Evolutionary conservation across 1,284 basidiomycete species (phyloP).

Genomic region (Trametes polyzona): DNA sequence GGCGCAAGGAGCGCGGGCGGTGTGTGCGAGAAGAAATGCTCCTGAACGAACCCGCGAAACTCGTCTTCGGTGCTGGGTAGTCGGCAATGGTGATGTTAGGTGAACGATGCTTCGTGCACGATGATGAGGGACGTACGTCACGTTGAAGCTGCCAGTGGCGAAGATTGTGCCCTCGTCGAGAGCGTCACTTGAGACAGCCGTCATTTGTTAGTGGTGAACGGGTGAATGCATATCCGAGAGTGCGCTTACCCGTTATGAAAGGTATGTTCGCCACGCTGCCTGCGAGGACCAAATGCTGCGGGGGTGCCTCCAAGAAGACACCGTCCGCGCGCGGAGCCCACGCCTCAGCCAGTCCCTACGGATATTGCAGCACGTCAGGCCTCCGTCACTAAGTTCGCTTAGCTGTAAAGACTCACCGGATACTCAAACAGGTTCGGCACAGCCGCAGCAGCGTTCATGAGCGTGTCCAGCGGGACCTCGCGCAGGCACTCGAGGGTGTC

Average conservation of each 20-base stretch:
- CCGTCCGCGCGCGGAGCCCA: conserved; percentile 43
- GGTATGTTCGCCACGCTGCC: conserved; percentile 26
- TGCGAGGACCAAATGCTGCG: conserved; percentile 24
- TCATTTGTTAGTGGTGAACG: too few relatives aligned
- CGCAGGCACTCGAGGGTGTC: conserved; percentile 57
- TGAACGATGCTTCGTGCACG: background rate
- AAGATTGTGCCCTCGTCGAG: conserved; percentile 40
- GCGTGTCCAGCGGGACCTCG: conserved; percentile 42
- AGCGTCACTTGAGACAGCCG: conserved; percentile 31
- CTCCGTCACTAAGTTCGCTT: too few relatives aligned
- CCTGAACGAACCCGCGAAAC: background rate
- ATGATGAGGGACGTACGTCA: conserved; percentile 11
- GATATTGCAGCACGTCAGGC: too few relatives aligned
- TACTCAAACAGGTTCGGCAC: conserved; percentile 4
- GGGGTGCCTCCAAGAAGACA: conserved; percentile 34
- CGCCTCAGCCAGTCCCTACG: background rate
- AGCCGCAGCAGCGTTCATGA: conserved; percentile 20
- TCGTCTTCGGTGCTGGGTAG: conserved; percentile 8
- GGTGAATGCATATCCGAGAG: too few relatives aligned
- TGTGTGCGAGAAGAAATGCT: background rate
- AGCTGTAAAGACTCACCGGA: too few relatives aligned
- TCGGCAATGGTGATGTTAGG: conserved; percentile 17
- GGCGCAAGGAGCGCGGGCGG: background rate
- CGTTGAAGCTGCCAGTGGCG: conserved; percentile 22
- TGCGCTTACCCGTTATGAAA: too few relatives aligned